phyloP scores from a whole-genome alignment of 2,329 filamentous ascomycete genomes.

The Fusarium agapanthi region DNA sequence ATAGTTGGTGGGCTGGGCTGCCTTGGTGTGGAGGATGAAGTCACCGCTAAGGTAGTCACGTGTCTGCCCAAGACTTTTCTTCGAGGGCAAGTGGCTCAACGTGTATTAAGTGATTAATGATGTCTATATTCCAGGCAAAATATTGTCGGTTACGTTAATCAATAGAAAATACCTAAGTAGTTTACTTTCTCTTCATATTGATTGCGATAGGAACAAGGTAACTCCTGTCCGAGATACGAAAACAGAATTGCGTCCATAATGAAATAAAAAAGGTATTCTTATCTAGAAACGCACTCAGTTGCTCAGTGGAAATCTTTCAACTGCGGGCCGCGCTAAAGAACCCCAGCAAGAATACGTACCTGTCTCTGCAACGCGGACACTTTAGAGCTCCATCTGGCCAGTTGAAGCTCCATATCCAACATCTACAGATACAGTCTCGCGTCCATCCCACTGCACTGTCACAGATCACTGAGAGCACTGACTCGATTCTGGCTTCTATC shows the following conservation, averaged over 20 bases:
- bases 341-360: slow-evolving; percentile 36
- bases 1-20: slow-evolving; percentile 43
- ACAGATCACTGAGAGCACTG: not conserved
- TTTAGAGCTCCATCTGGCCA: slow-evolving; percentile 44
- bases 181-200: not conserved
- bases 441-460: not conserved
- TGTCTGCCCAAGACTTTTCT: slow-evolving; percentile 31
- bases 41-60: slow-evolving; percentile 42
- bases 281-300: not conserved
- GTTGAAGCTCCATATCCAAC: slow-evolving; percentile 35
- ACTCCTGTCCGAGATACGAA: not conserved
- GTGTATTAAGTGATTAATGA: not conserved
- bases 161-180: too few species aligned
- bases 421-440: slow-evolving; percentile 18
- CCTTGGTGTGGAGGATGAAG: slow-evolving; percentile 43
- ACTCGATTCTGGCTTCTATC: not conserved
- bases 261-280: not conserved
- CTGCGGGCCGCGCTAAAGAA: slow-evolving; percentile 16
- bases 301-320: slow-evolving; percentile 17
- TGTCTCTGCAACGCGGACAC: not conserved
- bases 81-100: not conserved
- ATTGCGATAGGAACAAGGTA: not conserved
- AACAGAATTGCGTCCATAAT: not conserved
- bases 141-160: not conserved
- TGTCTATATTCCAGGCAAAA: not conserved